These are phyloP conservation scores for Conidiobolus incongruus DNA, from an alignment of 371 early-diverging fungal species.

Conservation along the genomic window DNA sequence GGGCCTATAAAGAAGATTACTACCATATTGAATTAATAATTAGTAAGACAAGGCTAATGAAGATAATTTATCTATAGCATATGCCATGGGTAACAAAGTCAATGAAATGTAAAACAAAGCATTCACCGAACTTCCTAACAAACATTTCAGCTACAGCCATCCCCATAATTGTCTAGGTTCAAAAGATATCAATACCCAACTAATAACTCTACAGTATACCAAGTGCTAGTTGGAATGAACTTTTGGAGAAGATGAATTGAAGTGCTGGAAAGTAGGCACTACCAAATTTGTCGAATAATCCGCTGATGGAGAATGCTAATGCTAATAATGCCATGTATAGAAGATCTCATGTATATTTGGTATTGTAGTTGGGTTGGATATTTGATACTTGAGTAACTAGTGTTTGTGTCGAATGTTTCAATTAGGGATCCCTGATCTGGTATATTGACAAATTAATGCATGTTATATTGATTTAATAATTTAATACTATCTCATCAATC, in stretches of 20 bases:
- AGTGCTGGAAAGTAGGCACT: conserved; percentile 26
- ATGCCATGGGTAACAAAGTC: conserved; percentile 37
- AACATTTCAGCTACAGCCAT: conserved; percentile 34
- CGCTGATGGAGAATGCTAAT: conserved; percentile 41
- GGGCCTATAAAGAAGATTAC: too few species aligned
- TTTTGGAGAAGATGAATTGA: conserved; percentile 45
- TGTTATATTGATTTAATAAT: too few species aligned
- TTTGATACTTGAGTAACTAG: too few species aligned
- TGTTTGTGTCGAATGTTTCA: too few species aligned
- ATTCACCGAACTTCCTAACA: conserved; percentile 35
- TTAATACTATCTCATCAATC: too few species aligned
- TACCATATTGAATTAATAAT: too few species aligned
- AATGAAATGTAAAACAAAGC: conserved; percentile 44
- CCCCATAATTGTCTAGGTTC: conserved; percentile 21
- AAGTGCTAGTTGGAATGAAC: conserved; percentile 28
- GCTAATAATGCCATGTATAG: conserved; percentile 38
- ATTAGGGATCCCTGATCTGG: too few species aligned
- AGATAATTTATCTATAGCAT: conserved; percentile 58
- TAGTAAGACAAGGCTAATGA: conserved; percentile 50
- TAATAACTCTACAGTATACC: conserved; percentile 22
- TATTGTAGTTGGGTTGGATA: too few species aligned
- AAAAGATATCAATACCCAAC: conserved; percentile 21
- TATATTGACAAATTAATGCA: too few species aligned
- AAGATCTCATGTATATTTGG: too few species aligned
- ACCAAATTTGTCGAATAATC: conserved; percentile 37